Base-by-base conservation (phyloP, 169 alveolate genomes). In the Plasmodium cynomolgi region DNA sequence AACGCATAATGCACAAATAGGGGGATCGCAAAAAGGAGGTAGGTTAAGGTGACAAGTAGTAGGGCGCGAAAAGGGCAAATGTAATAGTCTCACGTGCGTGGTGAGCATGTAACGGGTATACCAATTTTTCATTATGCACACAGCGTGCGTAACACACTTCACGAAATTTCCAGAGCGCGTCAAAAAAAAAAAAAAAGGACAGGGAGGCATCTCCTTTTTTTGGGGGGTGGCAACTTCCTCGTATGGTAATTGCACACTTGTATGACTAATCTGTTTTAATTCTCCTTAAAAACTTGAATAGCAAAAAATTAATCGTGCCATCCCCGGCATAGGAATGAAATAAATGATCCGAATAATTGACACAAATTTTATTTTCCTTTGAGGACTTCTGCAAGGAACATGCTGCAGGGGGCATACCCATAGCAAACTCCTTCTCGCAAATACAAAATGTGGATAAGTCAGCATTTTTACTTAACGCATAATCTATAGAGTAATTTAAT, bases 311-410 rank as follows among this genome's bases (percentile, higher is more conserved):
- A 2, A 75, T 50, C 23, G 77, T 86, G 47, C 93, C 93, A 77
- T 86, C 93, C 81, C 93, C 93, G 20, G 93, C 93, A 75, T 86
- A 86, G 29, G 77, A 37, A 75, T 86, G 93, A 86, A 34, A 86
- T 77, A 86, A 75, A 86, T 86, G 93, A 54, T 86, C 85, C 29
- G 93, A 86, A 77, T 29, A 47, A 9, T 34, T 29, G 47, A 86
- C 15, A 54, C 71, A 23, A 20, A 77, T 54, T 54, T 86, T 86
- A 4, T 86, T 62, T 23, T 77, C 56, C 71, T 11, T 56, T 4
- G 31, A 20, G 23, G 93, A 29, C 68, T 47, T 54, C 8, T 34
- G n/a, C 72, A 77, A 86, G 15, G 81, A 75, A 33, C 62, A 47
- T 77, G 81, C 77, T 68, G 31, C 29, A 15, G 62, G 26, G 13